These are phyloP conservation scores for Thelonectria blattea DNA, from an alignment of 2,329 filamentous ascomycete species.

Conservation along the genomic window DNA sequence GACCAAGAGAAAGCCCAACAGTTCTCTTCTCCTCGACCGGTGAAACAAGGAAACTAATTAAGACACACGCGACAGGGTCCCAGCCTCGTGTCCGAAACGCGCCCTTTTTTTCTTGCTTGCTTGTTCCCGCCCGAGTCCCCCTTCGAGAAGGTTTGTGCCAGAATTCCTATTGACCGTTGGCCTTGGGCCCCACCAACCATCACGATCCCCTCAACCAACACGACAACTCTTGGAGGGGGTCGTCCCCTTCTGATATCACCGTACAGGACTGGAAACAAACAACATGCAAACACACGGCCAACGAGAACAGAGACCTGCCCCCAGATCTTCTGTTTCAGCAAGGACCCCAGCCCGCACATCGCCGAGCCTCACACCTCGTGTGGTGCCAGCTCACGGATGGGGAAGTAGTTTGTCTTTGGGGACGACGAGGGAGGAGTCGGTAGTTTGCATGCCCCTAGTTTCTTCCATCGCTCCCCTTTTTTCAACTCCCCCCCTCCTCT, in stretches of 20 bases:
- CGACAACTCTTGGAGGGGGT: neutral
- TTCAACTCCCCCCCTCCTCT: neutral
- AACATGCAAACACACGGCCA: neutral
- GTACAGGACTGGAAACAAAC: constrained; percentile 1
- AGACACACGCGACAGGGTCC: constrained; percentile 12
- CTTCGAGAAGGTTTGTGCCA: no score
- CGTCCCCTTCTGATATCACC: constrained; percentile 1
- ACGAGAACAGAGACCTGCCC: neutral
- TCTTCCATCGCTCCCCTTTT: neutral
- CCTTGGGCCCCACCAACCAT: neutral
- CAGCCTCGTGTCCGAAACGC: neutral
- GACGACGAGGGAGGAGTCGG: neutral
- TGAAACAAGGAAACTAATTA: constrained; percentile 7
- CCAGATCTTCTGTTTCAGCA: constrained; percentile 11
- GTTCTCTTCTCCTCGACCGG: neutral
- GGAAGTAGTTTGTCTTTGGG: constrained; percentile 9
- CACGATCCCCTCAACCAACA: neutral
- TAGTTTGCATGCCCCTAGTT: constrained; percentile 4
- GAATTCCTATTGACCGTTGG: no score
- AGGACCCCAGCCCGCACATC: constrained; percentile 6
- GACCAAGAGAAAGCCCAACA: neutral
- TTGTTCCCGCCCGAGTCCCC: no score
- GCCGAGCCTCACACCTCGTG: constrained; percentile 12
- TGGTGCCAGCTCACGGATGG: constrained; percentile 8
- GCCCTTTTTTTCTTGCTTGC: no score